A percentile compares a stretch with the other conserved stretches of the same genome.
phyloP scores from a whole-genome alignment of 2,329 filamentous ascomycete genomes.

The Fusarium xylarioides region DNA sequence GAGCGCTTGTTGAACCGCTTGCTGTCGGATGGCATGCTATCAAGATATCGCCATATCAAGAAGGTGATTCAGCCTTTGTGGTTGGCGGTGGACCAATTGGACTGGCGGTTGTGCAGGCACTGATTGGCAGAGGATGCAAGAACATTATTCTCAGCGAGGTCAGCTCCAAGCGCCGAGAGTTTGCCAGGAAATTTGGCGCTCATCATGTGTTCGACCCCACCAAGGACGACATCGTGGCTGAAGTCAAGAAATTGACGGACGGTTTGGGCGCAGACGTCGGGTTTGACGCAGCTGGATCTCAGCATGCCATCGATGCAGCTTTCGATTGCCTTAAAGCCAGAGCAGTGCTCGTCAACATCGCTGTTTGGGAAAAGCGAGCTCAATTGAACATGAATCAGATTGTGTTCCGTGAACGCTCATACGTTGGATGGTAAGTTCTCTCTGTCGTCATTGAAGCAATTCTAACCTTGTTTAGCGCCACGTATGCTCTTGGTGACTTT shows the following conservation, averaged over 20 bases:
- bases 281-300: constrained; percentile 4
- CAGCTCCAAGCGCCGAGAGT: constrained; percentile 11
- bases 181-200: constrained; percentile 15
- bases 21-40: constrained; percentile 18
- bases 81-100: constrained; percentile 11
- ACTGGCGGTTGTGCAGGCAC: not conserved
- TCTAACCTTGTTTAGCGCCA: not conserved
- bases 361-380: constrained; percentile 17
- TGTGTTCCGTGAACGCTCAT: constrained; percentile 16
- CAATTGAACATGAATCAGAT: constrained; percentile 24
- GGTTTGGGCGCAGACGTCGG: constrained; percentile 8
- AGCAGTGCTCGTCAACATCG: constrained; percentile 4
- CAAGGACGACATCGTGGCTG: constrained; percentile 15
- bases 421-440: constrained; percentile 8
- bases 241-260: not conserved
- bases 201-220: constrained; percentile 16
- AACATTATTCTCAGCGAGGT: constrained; percentile 17
- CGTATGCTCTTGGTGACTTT: constrained; percentile 4
- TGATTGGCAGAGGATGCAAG: constrained; percentile 9
- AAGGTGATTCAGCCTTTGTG: constrained; percentile 10
- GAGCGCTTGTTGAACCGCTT: constrained; percentile 3
- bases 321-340: constrained; percentile 17
- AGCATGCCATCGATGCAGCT: constrained; percentile 7
- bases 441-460: fast-evolving
- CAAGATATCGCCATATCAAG: constrained; percentile 3